These are phyloP conservation scores for Diaporthe aspalathi DNA, from an alignment of 2,329 filamentous ascomycete species.

Conservation along the genomic window DNA sequence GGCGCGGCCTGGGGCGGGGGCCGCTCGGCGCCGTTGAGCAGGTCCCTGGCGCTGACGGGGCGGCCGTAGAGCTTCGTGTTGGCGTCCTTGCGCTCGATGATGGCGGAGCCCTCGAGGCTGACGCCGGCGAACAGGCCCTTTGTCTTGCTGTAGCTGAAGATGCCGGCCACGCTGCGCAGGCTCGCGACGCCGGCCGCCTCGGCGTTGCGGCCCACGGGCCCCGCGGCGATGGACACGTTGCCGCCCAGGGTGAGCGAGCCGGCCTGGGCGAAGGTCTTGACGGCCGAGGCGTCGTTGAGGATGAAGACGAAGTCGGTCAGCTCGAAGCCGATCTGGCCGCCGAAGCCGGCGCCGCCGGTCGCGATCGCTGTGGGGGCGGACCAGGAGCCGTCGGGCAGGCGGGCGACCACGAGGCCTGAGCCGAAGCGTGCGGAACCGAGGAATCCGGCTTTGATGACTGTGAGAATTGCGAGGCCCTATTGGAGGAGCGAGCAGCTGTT, in stretches of 20 bases:
- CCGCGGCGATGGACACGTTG: slow-evolving; percentile 95
- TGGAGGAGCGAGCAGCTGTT: slow-evolving; percentile 16
- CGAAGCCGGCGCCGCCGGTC: slow-evolving; percentile 83
- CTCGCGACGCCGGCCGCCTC: slow-evolving; percentile 96
- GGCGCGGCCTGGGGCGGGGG: slow-evolving; percentile 86
- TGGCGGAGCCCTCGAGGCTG: slow-evolving; percentile 89
- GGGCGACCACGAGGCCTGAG: slow-evolving; percentile 83
- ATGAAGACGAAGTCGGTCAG: slow-evolving; percentile 98
- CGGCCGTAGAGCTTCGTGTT: slow-evolving; percentile 96
- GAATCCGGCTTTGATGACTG: slow-evolving; percentile 88
- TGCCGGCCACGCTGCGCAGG: slow-evolving; percentile 86
- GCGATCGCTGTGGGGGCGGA: slow-evolving; percentile 85
- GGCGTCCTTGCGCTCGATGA: slow-evolving; percentile 94
- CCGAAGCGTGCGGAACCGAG: slow-evolving; percentile 85
- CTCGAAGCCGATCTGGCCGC: slow-evolving; percentile 88
- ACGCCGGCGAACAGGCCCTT: slow-evolving; percentile 98
- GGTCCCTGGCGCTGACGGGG: slow-evolving; percentile 81
- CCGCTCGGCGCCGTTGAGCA: slow-evolving; percentile 81
- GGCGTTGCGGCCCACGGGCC: slow-evolving; percentile 92
- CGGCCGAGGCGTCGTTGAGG: slow-evolving; percentile 88
- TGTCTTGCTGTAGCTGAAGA: slow-evolving; percentile 98
- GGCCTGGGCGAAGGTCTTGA: slow-evolving; percentile 92
- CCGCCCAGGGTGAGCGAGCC: slow-evolving; percentile 93
- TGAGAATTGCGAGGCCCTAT: slow-evolving; percentile 84
- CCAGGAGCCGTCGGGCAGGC: slow-evolving; percentile 81